These are phyloP conservation scores for Phytopythium delawarense DNA, from an alignment of 352 stramenopile genomes.

Conservation along the genomic window DNA sequence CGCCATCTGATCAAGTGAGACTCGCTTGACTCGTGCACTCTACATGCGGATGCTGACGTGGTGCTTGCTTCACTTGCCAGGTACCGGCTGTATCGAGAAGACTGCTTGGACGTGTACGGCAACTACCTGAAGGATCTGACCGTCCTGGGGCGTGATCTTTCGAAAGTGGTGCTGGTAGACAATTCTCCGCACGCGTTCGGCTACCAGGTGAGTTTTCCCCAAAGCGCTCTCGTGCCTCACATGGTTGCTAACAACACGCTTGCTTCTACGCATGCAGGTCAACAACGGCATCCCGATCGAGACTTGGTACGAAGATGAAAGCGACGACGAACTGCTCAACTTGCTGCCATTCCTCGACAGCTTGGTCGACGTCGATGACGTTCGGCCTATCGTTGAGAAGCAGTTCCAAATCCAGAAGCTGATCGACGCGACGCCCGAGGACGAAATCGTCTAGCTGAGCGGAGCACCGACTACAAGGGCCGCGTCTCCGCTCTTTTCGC, in stretches of 20 bases:
- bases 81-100: constrained; percentile 94
- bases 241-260: not conserved
- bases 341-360: constrained; percentile 93
- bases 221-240: too few species aligned
- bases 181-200: constrained; percentile 98
- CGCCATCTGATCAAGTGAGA: constrained; percentile 85
- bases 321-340: constrained; percentile 96
- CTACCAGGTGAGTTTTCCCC: constrained; percentile 91
- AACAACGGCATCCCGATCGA: constrained; percentile 99
- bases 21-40: not conserved
- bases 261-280: constrained; percentile 30
- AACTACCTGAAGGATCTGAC: constrained; percentile 99
- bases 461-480: not conserved
- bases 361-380: constrained; percentile 84
- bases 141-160: constrained; percentile 92
- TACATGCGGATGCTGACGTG: not conserved
- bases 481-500: not conserved
- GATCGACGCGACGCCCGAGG: constrained; percentile 63
- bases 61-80: constrained; percentile 32
- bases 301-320: constrained; percentile 97
- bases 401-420: constrained; percentile 92
- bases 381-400: constrained; percentile 84
- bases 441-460: constrained; percentile 36
- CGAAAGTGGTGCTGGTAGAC: constrained; percentile 93
- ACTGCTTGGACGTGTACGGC: constrained; percentile 95